A percentile compares a stretch with the other conserved stretches of the same genome.
These are phyloP conservation scores for Cutaneotrichosporon mucoides DNA, from an alignment of 1,284 basidiomycete genomes.

Conservation along the genomic window DNA sequence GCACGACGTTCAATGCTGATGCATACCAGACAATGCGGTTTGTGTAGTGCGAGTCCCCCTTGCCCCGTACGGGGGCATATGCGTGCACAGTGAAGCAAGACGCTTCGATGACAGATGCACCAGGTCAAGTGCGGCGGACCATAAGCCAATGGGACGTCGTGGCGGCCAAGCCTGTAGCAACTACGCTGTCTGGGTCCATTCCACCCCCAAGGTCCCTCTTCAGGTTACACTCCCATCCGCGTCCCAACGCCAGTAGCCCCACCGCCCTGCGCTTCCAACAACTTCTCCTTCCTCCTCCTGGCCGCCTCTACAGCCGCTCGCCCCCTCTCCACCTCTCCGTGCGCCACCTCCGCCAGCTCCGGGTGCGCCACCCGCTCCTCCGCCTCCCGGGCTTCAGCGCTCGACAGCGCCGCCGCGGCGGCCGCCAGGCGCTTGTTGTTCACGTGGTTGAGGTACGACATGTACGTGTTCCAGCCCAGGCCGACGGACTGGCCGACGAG, in stretches of 20 bases:
- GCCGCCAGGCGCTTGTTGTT: slow-evolving; percentile 31
- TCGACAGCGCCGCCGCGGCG: slow-evolving; percentile 15
- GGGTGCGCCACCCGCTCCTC: background rate
- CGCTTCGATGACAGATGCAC: too few species aligned
- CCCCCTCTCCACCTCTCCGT: slow-evolving; percentile 1
- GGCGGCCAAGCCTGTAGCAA: too few species aligned
- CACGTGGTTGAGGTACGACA: slow-evolving; percentile 38
- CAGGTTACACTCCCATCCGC: slow-evolving; percentile 26
- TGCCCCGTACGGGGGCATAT: too few species aligned
- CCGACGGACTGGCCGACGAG: slow-evolving; percentile 73
- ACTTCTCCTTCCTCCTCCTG: slow-evolving; percentile 12
- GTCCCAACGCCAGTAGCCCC: slow-evolving; percentile 34
- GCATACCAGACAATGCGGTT: too few species aligned
- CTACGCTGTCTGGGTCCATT: too few species aligned
- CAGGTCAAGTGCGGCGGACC: too few species aligned
- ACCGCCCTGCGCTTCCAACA: slow-evolving; percentile 26
- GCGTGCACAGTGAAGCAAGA: too few species aligned
- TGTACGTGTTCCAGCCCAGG: slow-evolving; percentile 61
- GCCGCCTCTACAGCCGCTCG: slow-evolving; percentile 5
- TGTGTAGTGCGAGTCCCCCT: too few species aligned
- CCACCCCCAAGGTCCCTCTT: background rate
- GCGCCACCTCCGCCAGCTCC: background rate
- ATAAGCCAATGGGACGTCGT: too few species aligned
- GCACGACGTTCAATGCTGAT: too few species aligned
- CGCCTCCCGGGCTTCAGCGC: slow-evolving; percentile 14